These are phyloP conservation scores for Fusarium anthophilum DNA, from an alignment of 2,329 filamentous ascomycete species.

Conservation along the genomic window DNA sequence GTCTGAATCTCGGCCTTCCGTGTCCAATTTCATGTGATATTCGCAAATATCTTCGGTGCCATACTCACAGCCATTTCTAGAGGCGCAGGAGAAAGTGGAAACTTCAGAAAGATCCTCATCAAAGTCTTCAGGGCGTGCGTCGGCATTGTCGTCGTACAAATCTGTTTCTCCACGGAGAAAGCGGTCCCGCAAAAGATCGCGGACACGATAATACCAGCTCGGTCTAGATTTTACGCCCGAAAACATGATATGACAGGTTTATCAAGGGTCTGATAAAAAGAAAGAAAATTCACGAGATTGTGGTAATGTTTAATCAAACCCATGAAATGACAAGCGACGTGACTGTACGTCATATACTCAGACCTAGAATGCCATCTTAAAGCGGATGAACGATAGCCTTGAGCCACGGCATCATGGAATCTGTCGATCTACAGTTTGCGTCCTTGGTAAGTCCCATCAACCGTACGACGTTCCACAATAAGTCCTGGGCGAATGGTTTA, in stretches of 20 bases:
- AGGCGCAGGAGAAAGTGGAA: neutral
- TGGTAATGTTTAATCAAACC: neutral
- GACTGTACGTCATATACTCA: neutral
- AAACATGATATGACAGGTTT: neutral
- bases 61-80: neutral
- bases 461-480: accelerated
- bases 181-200: neutral
- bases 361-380: neutral
- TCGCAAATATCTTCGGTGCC: neutral
- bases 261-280: too few relatives aligned
- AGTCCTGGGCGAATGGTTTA: neutral
- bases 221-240: neutral
- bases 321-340: neutral
- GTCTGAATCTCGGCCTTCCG: neutral
- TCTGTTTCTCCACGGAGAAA: neutral
- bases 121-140: neutral
- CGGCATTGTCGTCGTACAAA: neutral
- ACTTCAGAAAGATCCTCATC: neutral
- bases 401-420: neutral
- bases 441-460: neutral
- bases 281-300: neutral
- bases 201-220: neutral
- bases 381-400: neutral
- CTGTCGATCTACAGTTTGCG: neutral
- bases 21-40: neutral